Base-by-base conservation (phyloP, 2,329 filamentous ascomycete genomes). In the Pseudogymnoascus sp. region DNA sequence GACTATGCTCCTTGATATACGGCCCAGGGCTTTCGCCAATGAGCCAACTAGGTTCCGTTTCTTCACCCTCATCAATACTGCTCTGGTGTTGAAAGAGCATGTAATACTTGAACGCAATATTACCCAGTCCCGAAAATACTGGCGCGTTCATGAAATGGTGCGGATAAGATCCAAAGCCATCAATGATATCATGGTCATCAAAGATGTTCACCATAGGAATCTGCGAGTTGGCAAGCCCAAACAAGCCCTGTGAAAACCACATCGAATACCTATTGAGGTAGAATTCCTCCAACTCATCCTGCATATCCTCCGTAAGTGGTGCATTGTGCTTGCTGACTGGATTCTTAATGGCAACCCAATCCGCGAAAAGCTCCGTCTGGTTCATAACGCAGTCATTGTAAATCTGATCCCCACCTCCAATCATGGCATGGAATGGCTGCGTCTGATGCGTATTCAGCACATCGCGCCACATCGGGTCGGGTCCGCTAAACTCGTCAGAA, bases 131-230 rank as follows among this genome's bases (percentile, higher is more conserved):
- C 2, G 87, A 88, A 72, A 99, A 96, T 0, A 97, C 90, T 0
- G 90, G 88, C 2, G 90, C 90, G 66, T 83, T 85, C 91, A 97
- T 97, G 70, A 96, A 94, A 66, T 90, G 85, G 67, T 97, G 84
- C 3, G 92, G 87, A 72, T 97, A 99, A 0, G 92, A 96, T 6
- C 94, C 94, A 71, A 88, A 99, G 1, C 95, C 94, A 74, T 92
- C 88, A 65, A 92, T 92, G 67, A 92, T 89, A 67, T 94, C 90
- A 71, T 97, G 94, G 68, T 97, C 94, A 73, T 97, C 93, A 80
- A 89, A 97, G 73, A 99, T 92, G 72, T 99, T 99, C 69, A 99
- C 85, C 92, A 97, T 97, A 7, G 94, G 92, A 50, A 99, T 97
- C 72, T 97, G 93, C 1, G 89, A 89, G 68, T 88, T 92, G 4